Evolutionary conservation across 768 basidiomycete genomes (phyloP), one percentile per base, ranked within the genome.

Genomic region (Pilatotrama ljubarskyi): DNA sequence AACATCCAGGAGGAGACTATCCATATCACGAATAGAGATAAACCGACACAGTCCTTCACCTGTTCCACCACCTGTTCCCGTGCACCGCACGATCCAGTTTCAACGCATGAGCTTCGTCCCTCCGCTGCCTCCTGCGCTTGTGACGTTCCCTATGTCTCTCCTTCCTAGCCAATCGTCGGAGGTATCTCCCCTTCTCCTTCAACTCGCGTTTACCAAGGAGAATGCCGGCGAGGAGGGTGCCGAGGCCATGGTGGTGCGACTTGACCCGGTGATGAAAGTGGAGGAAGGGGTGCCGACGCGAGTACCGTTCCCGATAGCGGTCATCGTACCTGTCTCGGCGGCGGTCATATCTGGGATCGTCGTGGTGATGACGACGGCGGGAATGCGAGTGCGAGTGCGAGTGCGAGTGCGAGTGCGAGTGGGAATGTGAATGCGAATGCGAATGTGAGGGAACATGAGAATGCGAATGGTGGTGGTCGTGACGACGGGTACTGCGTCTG

Each of bases 251-350:
- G 43, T 66, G 63, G 17, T 64, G 65, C 20, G 66, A 36, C 41
- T 47, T 63, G 35, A 65, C 54, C 10, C 67, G 69, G 29, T 64
- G 67, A 20, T 62, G 63, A 55, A 68, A 68, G 53, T 67, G 69
- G 11, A 70, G 61, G 47, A 55, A 66, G 5, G 52, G 64, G 20
- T 56, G 55, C 11, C 47, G 20, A 25, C 51, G 53, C 20, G 61
- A 42, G 35, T 65, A 29, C 40, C 56, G 61, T 50, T 66, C 51
- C 29, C 59, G 49, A 26, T 61, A 49, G 35, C 55, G 51, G 38
- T 60, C 55, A 29, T 67, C 59, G 26, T 62, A 55, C 25, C 26
- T 6, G 40, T 53, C 24, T 18, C 18, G 49, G 46, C 26, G 22
- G 11, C 47, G 41, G n/a, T 49, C 47, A 29, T 66, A 57, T 20